Percentiles rank a stretch among this genome's conserved stretches.
Conservation (phyloP, 305 asterid genomes). For the Stenogyne calaminthoides region DNA sequence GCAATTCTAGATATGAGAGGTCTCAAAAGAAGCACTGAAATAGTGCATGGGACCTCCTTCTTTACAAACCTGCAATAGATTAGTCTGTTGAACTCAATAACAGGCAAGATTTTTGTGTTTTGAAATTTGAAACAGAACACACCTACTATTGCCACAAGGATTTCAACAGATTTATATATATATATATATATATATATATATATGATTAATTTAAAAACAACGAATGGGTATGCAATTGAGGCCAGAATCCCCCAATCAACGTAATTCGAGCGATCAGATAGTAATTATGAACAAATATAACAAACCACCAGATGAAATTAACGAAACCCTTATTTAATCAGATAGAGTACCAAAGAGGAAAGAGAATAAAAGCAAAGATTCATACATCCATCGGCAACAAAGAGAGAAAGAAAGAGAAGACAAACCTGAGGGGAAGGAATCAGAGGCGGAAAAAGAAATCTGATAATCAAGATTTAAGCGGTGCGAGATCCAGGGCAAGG, state of each 20-base stretch:
- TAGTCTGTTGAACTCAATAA: slow-evolving; percentile 4
- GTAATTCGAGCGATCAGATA: slow-evolving; percentile 24
- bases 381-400: no score
- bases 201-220: neutral
- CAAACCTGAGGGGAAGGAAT: slow-evolving; percentile 22
- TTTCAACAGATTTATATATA: neutral
- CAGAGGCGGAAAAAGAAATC: neutral
- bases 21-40: neutral
- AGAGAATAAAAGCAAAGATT: neutral
- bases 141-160: neutral
- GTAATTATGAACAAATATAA: slow-evolving; percentile 14
- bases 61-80: neutral
- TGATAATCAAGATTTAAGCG: slow-evolving; percentile 30
- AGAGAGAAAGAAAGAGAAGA: neutral
- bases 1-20: no score
- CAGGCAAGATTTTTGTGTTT: neutral
- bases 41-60: neutral
- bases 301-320: neutral
- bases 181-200: neutral
- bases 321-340: neutral
- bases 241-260: neutral
- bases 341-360: neutral
- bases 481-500: slow-evolving; percentile 34
- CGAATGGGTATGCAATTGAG: neutral
- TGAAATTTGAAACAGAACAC: neutral